A percentile compares a stretch with the other conserved stretches of the same genome.
Conservation (phyloP, 2,329 filamentous ascomycete species). For the Cephalotrichum gorgonifer region DNA sequence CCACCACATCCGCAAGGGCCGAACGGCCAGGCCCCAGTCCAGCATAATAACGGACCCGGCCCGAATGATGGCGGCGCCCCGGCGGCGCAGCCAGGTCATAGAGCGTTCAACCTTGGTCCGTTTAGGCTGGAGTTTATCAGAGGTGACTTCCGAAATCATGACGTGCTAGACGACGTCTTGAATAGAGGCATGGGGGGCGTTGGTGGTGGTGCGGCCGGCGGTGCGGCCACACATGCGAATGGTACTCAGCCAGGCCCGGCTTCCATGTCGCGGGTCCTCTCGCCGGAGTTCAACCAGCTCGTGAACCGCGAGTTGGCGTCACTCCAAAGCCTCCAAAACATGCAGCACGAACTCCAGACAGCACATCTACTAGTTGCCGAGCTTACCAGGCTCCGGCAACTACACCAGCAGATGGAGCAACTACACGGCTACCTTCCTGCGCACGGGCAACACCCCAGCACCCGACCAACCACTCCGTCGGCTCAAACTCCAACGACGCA, state of each 20-base stretch:
- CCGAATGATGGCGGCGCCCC: conserved; percentile 1
- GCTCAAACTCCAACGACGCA: conserved; percentile 5
- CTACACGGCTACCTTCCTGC: conserved; percentile 9
- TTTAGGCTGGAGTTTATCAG: conserved; percentile 7
- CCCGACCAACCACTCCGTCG: conserved; percentile 3
- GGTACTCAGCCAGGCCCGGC: neutral
- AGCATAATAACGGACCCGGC: neutral
- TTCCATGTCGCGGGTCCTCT: conserved; percentile 1
- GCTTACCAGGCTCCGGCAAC: conserved; percentile 51
- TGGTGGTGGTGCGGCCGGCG: neutral
- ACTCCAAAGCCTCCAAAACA: conserved; percentile 47
- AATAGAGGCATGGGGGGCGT: conserved; percentile 2
- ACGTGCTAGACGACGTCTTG: conserved; percentile 4
- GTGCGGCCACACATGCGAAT: neutral
- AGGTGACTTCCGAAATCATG: conserved; percentile 5
- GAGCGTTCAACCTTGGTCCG: conserved; percentile 21
- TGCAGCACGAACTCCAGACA: conserved; percentile 58
- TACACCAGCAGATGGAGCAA: conserved; percentile 27
- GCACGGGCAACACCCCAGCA: conserved; percentile 11
- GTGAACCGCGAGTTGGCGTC: conserved; percentile 48
- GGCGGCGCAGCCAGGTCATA: conserved; percentile 13
- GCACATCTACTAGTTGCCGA: conserved; percentile 60
- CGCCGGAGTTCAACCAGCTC: conserved; percentile 41
- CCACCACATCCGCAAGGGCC: conserved; percentile 1
- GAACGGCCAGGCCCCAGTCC: neutral